Base-by-base conservation (phyloP, 139 green algal species). In the Chlorella sp. region DNA sequence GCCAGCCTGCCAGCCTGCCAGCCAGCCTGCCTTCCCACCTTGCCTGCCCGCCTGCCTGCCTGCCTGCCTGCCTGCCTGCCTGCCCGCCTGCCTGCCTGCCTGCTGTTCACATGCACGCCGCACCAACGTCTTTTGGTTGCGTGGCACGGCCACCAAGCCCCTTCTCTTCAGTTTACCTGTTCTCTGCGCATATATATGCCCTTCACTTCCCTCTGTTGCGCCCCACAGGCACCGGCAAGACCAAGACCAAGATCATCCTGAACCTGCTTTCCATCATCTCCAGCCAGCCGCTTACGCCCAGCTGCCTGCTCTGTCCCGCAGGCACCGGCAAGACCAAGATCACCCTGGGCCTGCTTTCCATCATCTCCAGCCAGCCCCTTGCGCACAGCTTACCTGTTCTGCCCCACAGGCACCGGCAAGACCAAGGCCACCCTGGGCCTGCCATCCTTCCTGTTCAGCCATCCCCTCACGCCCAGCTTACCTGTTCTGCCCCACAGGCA, bases 221-320 rank as follows among this genome's bases (percentile, higher is more conserved):
- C n/a, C n/a, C n/a, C n/a, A 73, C 92, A 77, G 96, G 96, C 66
- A 99, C 97, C 19, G 97, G 97, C 60, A 68, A 99, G 93, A 99
- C 97, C 0, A 95, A 94, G 83, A 98, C 97, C 80, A 98, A n/a
- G n/a, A n/a, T n/a, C n/a, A n/a, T n/a, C n/a, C n/a, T n/a, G n/a
- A n/a, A 11, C 32, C 32, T 40, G 73, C 32, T 18, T 80, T 26
- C 80, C 28, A 3, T 71, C 40, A 48, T 26, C n/a, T n/a, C n/a
- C n/a, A n/a, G n/a, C n/a, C n/a, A n/a, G n/a, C n/a, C n/a, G n/a
- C n/a, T n/a, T n/a, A n/a, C 57, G 3, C 57, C 24, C 68, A 1
- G 2, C 9, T 18, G 26, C 68, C 68, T 1, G 3, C 71, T 34
- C 71, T 5, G 14, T 30, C 68, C 5, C 36, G 71, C 78, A 83